These are phyloP conservation scores for Aspergillus flavus DNA, from an alignment of 2,329 filamentous ascomycete species.

Conservation along the genomic window DNA sequence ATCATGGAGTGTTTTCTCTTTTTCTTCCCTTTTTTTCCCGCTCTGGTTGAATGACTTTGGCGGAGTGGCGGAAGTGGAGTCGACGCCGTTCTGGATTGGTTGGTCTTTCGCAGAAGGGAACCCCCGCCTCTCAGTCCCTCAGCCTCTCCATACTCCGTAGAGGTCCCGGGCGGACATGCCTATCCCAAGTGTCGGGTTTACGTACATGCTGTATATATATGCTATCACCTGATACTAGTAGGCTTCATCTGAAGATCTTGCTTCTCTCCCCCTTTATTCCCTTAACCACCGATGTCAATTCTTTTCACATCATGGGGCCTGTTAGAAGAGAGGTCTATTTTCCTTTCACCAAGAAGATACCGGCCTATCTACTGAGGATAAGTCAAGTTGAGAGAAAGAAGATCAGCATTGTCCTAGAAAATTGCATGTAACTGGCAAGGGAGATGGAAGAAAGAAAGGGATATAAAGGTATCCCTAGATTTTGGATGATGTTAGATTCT, in stretches of 20 bases:
- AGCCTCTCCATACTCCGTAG: too few species aligned
- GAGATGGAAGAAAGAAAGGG: background rate
- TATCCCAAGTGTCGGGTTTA: background rate
- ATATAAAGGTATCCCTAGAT: background rate
- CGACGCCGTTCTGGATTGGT: background rate
- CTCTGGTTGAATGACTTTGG: constrained; percentile 1
- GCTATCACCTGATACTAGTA: background rate
- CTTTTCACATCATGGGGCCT: background rate
- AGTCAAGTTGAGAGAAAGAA: background rate
- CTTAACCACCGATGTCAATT: background rate
- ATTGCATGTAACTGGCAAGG: background rate
- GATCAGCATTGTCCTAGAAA: constrained; percentile 4
- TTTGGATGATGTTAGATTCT: background rate
- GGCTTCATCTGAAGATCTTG: background rate
- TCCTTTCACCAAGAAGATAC: background rate
- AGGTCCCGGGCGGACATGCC: background rate
- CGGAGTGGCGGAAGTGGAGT: constrained; percentile 6
- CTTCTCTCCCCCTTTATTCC: background rate
- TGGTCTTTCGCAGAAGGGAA: background rate
- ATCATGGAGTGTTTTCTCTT: background rate
- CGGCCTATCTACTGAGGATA: background rate
- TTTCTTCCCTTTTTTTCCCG: background rate
- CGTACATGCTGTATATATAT: background rate
- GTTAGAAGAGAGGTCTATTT: background rate
- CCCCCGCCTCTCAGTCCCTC: too few species aligned